Conservation (phyloP, 2,329 filamentous ascomycete genomes). For the Didymella segeticola region DNA sequence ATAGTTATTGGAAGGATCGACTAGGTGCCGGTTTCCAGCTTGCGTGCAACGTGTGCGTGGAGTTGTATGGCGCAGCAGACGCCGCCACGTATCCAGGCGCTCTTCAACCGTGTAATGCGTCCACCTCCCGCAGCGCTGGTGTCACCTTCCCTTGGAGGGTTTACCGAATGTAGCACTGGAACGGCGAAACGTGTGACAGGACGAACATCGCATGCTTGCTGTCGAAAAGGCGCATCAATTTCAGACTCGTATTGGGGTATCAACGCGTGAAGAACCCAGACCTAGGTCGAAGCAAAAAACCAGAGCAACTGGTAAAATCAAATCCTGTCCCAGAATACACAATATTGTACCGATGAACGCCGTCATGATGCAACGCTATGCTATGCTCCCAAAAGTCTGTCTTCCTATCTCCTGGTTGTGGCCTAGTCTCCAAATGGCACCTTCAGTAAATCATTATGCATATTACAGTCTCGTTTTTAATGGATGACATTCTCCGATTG, state of each 20-base stretch:
- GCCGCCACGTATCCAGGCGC: not conserved
- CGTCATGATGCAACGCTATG: conserved; percentile 32
- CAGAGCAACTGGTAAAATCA: not conserved
- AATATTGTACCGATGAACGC: conserved; percentile 20
- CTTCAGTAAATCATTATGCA: conserved; percentile 27
- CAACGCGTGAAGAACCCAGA: conserved; percentile 30
- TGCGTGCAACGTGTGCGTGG: not conserved
- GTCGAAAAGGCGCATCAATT: not conserved
- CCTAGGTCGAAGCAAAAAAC: conserved; percentile 16
- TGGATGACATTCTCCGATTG: conserved; percentile 41
- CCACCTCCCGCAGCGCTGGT: not conserved
- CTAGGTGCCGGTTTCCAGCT: not conserved
- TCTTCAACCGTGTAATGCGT: not conserved
- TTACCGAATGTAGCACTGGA: not conserved
- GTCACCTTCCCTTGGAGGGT: not conserved
- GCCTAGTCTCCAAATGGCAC: conserved; percentile 39
- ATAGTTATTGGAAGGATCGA: not conserved
- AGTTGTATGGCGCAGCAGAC: not conserved
- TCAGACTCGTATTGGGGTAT: conserved; percentile 31
- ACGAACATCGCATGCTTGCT: not conserved
- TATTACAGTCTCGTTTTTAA: conserved; percentile 43
- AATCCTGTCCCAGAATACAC: conserved; percentile 10
- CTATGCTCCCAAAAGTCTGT: conserved; percentile 17
- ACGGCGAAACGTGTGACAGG: not conserved
- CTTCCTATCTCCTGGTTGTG: conserved; percentile 36